Percentiles rank a stretch among this genome's conserved stretches.
These are phyloP conservation scores for Maudiozyma serrabonitensis DNA, from an alignment of 805 yeast genomes.

Conservation along the genomic window DNA sequence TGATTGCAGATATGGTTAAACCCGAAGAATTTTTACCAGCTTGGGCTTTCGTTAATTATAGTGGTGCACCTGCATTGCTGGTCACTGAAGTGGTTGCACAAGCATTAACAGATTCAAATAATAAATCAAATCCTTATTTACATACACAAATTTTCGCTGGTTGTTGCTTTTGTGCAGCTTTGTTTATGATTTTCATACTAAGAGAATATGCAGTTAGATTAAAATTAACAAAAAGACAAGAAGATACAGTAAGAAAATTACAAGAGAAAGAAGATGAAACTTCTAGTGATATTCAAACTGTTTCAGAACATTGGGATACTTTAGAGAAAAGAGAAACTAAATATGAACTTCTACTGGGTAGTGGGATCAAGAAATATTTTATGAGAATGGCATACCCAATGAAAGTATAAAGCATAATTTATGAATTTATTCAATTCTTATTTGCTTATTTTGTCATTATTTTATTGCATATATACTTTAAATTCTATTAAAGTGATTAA, in stretches of 20 bases:
- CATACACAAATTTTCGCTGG: constrained; percentile 57
- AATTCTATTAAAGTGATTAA: too few relatives aligned
- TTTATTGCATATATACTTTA: too few relatives aligned
- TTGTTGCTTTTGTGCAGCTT: constrained; percentile 34
- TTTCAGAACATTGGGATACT: constrained; percentile 4
- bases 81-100: constrained; percentile 49
- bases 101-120: constrained; percentile 30
- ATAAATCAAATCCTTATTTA: constrained; percentile 36
- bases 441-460: too few relatives aligned
- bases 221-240: constrained; percentile 21
- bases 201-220: constrained; percentile 45
- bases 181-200: constrained; percentile 35
- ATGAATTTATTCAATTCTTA: too few relatives aligned
- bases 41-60: constrained; percentile 29
- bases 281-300: not conserved
- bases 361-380: constrained; percentile 14
- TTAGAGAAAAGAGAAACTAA: constrained; percentile 10
- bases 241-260: constrained; percentile 4
- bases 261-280: constrained; percentile 5
- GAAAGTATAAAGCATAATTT: constrained; percentile 11
- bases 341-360: constrained; percentile 12
- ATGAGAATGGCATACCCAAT: constrained; percentile 20
- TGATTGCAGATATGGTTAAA: constrained; percentile 35
- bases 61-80: constrained; percentile 29
- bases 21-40: constrained; percentile 32